A percentile compares a stretch with the other conserved stretches of the same genome.
Conservation (phyloP, 1,139 yeast species). For the Wickerhamiella pararugosa region DNA sequence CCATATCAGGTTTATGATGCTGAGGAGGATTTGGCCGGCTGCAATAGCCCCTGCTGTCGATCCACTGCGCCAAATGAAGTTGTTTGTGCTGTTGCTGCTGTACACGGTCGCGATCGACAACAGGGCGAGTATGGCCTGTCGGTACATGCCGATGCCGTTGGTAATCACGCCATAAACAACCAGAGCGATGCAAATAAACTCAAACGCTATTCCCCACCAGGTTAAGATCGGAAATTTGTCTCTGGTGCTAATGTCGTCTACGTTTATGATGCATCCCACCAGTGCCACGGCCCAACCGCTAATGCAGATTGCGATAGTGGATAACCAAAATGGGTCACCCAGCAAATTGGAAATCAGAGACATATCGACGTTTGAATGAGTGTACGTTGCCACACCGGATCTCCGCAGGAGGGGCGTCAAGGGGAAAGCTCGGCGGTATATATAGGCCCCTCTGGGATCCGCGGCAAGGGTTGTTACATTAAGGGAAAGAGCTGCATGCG, state of each 20-base stretch:
- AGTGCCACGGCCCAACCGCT: conserved; percentile 68
- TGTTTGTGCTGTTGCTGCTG: conserved; percentile 69
- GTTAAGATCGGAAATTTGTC: conserved; percentile 48
- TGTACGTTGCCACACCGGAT: too few species aligned
- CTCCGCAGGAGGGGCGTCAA: too few species aligned
- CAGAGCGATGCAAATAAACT: conserved; percentile 43
- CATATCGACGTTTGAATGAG: background rate
- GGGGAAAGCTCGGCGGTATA: too few species aligned
- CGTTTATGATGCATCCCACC: conserved; percentile 20
- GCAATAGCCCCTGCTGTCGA: conserved; percentile 75
- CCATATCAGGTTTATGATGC: conserved; percentile 66
- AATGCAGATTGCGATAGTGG: conserved; percentile 24
- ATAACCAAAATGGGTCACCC: conserved; percentile 30
- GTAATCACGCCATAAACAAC: conserved; percentile 49
- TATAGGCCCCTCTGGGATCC: too few species aligned
- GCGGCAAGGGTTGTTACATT: too few species aligned
- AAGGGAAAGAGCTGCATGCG: too few species aligned
- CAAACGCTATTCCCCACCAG: conserved; percentile 96
- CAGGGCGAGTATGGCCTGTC: conserved; percentile 41
- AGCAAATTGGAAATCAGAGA: conserved; percentile 16
- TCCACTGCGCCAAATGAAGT: conserved; percentile 51
- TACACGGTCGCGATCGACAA: conserved; percentile 60
- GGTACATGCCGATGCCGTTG: conserved; percentile 58
- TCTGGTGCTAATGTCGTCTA: conserved; percentile 1
- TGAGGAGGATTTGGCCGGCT: conserved; percentile 75